phyloP scores from a whole-genome alignment of 495 filamentous ascomycete species.

The Aspergillus coremiiformis region DNA sequence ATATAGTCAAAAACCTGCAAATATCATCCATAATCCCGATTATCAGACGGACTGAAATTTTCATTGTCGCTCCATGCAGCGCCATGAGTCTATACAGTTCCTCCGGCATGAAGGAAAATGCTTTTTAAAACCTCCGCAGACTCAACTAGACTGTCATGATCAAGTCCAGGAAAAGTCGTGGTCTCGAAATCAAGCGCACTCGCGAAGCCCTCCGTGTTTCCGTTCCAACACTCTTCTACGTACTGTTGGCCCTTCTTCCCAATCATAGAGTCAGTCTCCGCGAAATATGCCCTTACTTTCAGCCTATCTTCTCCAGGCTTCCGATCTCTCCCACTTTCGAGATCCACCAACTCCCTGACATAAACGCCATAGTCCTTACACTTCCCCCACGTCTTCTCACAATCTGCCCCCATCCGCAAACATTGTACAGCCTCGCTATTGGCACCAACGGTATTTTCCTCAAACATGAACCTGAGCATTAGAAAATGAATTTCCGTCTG shows the following conservation, averaged over 20 bases:
- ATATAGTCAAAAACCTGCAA: too few relatives aligned
- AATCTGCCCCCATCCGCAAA: slow-evolving; percentile 17
- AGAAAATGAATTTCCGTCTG: slow-evolving; percentile 17
- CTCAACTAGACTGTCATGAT: slow-evolving; percentile 27
- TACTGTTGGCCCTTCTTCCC: slow-evolving; percentile 24
- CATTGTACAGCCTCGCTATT: slow-evolving; percentile 30
- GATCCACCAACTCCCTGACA: slow-evolving; percentile 11
- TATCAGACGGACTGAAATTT: too few relatives aligned
- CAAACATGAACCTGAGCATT: slow-evolving; percentile 16
- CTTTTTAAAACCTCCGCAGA: slow-evolving; percentile 18
- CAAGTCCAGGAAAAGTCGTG: slow-evolving; percentile 10
- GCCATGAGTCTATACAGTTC: not conserved
- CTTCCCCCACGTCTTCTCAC: slow-evolving; percentile 18
- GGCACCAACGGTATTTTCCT: slow-evolving; percentile 24
- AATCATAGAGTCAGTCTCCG: slow-evolving; percentile 23
- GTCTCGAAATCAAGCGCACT: slow-evolving; percentile 11
- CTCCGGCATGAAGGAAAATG: slow-evolving; percentile 8
- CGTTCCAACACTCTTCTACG: slow-evolving; percentile 26
- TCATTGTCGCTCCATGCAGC: not conserved
- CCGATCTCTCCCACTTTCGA: not conserved
- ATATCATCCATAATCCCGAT: too few relatives aligned
- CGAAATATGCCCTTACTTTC: slow-evolving; percentile 20
- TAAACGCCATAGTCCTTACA: slow-evolving; percentile 26
- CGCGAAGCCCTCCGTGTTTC: slow-evolving; percentile 6
- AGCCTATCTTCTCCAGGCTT: not conserved